These are phyloP conservation scores for Larix kaempferi DNA, from an alignment of 75 land plant genomes.

Conservation along the genomic window DNA sequence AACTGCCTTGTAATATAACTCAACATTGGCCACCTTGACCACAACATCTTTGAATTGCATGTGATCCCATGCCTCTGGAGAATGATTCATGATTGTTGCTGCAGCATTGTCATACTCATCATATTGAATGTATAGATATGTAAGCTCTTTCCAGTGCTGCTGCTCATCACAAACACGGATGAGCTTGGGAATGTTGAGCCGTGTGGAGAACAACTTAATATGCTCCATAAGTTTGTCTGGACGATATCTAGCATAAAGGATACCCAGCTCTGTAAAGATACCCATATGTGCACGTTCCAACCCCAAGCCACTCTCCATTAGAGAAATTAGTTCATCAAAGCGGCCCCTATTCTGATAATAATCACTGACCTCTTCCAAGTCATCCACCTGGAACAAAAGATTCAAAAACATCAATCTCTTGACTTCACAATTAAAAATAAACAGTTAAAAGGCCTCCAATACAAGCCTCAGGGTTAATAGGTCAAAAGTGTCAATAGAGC, in stretches of 20 bases:
- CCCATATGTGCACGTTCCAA: constrained; percentile 99
- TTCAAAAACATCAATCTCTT: not conserved
- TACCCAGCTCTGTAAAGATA: constrained; percentile 96
- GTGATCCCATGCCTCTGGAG: constrained; percentile 99
- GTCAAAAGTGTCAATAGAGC: not conserved
- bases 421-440: not conserved
- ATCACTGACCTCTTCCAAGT: constrained; percentile 96
- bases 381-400: constrained; percentile 74
- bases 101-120: constrained; percentile 99
- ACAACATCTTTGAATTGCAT: constrained; percentile 99
- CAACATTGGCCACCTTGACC: constrained; percentile 98
- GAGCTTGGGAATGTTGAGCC: constrained; percentile 97
- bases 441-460: not conserved
- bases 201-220: constrained; percentile 88
- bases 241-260: constrained; percentile 90
- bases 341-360: constrained; percentile 97
- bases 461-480: not conserved
- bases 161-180: constrained; percentile 98
- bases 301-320: constrained; percentile 98
- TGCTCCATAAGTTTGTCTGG: constrained; percentile 99
- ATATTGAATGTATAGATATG: constrained; percentile 94
- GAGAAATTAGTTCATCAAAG: constrained; percentile 90
- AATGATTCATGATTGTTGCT: constrained; percentile 96
- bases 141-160: constrained; percentile 98
- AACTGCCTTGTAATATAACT: constrained; percentile 95